phyloP scores from a whole-genome alignment of 345 rosid species.

The Salix koriyanagi region DNA sequence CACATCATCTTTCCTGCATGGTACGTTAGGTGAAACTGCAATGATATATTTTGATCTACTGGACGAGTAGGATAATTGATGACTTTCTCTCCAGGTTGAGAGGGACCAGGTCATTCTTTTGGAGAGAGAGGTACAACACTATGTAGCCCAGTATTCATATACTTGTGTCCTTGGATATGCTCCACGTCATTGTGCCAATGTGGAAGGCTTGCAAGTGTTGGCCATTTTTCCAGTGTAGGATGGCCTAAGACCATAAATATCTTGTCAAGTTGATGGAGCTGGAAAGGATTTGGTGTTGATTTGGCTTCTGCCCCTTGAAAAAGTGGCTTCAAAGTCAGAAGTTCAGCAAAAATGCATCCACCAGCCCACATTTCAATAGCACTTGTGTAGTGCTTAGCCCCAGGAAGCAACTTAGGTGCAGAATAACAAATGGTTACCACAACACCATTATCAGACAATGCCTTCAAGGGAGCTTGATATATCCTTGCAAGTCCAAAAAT shows the following conservation, averaged over 20 bases:
- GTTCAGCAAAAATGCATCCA: background rate
- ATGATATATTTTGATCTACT: background rate
- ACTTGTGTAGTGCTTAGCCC: no score
- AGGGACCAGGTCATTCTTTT: conserved; percentile 79
- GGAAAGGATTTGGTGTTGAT: conserved; percentile 80
- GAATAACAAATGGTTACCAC: no score
- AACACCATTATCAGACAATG: no score
- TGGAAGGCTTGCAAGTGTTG: conserved; percentile 71
- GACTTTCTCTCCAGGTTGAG: conserved; percentile 61
- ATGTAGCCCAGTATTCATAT: conserved; percentile 62
- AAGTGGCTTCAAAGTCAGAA: no score
- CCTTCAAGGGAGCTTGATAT: no score
- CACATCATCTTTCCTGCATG: no score
- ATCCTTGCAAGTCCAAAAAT: no score
- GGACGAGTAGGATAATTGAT: no score
- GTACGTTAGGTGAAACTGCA: no score
- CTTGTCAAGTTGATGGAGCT: conserved; percentile 76
- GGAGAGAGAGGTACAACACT: conserved; percentile 62
- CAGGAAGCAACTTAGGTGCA: no score
- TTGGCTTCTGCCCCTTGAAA: conserved; percentile 34
- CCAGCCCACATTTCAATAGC: no score
- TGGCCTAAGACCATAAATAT: conserved; percentile 19
- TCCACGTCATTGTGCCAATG: conserved; percentile 76
- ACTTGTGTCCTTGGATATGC: conserved; percentile 81
- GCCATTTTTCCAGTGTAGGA: conserved; percentile 94